A percentile compares a stretch with the other conserved stretches of the same genome.
Conservation (phyloP, 441 rosid species). For the Adansonia grandidieri region DNA sequence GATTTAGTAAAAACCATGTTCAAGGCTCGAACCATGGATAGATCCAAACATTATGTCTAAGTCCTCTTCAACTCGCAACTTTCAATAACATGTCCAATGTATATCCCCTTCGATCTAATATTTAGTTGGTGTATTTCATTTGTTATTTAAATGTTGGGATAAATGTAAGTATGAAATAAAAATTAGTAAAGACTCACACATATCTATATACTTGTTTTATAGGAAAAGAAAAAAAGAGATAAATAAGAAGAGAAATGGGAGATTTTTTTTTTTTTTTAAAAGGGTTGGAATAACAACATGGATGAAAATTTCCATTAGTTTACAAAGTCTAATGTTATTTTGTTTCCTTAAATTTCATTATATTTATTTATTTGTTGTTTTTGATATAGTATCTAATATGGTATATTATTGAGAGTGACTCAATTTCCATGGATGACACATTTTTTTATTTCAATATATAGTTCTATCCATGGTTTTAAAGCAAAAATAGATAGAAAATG, state of each 20-base stretch:
- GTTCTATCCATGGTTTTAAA: not conserved
- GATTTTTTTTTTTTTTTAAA: too few species aligned
- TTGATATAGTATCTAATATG: not conserved
- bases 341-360: not conserved
- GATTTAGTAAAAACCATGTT: too few species aligned
- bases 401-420: not conserved
- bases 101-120: too few species aligned
- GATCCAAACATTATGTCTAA: too few species aligned
- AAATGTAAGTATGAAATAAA: not conserved
- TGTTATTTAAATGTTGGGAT: not conserved
- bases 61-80: too few species aligned
- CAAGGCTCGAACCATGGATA: too few species aligned
- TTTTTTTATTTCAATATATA: not conserved
- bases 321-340: not conserved
- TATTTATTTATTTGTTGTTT: not conserved
- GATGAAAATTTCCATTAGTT: too few species aligned
- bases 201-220: not conserved
- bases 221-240: too few species aligned
- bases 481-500: not conserved
- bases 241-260: too few species aligned
- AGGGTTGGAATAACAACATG: too few species aligned
- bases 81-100: too few species aligned
- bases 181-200: not conserved
- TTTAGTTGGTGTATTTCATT: not conserved
- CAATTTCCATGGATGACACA: not conserved